These are phyloP conservation scores for Phytopythium mirpurense DNA, from an alignment of 352 stramenopile species.

Conservation along the genomic window DNA sequence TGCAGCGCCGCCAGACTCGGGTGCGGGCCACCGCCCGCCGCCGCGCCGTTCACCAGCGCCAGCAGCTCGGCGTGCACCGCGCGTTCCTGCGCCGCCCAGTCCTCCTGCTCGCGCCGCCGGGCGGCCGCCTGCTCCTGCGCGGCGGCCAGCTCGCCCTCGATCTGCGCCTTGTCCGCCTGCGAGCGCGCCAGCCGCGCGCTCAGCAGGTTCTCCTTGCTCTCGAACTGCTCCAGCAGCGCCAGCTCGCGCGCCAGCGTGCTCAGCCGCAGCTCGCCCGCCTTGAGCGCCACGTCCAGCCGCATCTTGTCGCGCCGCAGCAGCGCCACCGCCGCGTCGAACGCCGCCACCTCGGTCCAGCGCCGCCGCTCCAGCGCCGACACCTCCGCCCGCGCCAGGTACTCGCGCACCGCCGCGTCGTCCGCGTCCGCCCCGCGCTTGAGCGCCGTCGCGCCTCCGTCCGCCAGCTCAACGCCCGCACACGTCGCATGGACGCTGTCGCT, in stretches of 20 bases:
- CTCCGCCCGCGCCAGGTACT: constrained; percentile 66
- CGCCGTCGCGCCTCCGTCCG: neutral
- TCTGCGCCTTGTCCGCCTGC: constrained; percentile 79
- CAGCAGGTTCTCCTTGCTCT: constrained; percentile 87
- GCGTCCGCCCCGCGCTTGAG: constrained; percentile 24
- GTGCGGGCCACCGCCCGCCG: constrained; percentile 37
- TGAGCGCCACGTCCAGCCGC: constrained; percentile 82
- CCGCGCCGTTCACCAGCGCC: constrained; percentile 53
- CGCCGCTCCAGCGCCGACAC: constrained; percentile 58
- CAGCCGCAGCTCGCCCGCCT: constrained; percentile 84
- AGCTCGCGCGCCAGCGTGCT: constrained; percentile 86
- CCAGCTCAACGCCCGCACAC: no score
- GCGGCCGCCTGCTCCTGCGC: constrained; percentile 63
- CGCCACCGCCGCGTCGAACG: constrained; percentile 88
- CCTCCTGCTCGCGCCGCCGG: constrained; percentile 82
- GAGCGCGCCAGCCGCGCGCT: constrained; percentile 83
- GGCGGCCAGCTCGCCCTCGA: constrained; percentile 72
- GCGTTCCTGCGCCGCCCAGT: constrained; percentile 61
- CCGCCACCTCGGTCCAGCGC: constrained; percentile 49
- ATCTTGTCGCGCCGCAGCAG: constrained; percentile 86
- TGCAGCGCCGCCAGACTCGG: constrained; percentile 66
- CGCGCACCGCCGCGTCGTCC: constrained; percentile 39
- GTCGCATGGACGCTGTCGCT: no score
- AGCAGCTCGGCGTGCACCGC: constrained; percentile 69
- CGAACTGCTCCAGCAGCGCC: constrained; percentile 87